Evolutionary conservation across 2,329 filamentous ascomycete genomes (phyloP), one percentile per base, ranked within the genome.

Genomic region (Xenoacremonium recifei): DNA sequence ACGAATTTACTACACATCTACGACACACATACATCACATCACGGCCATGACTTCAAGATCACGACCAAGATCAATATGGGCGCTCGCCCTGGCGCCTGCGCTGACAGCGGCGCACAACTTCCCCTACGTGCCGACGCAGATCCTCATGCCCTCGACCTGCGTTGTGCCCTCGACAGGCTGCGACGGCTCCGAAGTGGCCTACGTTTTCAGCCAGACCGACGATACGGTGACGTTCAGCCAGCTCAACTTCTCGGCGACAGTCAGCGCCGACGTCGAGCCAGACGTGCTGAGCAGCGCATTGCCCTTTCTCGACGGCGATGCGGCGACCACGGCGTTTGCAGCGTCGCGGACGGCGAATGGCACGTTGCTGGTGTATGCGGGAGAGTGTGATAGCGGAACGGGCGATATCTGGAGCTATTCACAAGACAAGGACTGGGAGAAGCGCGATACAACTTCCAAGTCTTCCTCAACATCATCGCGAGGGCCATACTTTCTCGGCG

Each of bases 61-160:
- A 15, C 29, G 29, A 32, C 6, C 29, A 6, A 15, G 6, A 9
- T 42, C 46, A 4, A 31, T 51, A n/a, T n/a, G n/a, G n/a, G n/a
- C n/a, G n/a, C 37, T 51, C 5, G 17, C 54, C 17, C 46, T 37
- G 20, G 36, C 37, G 6, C 35, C 36, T 27, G 32, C 51, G 4
- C 39, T 48, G 7, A 50, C 59, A 27, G 55, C 64, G 6, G 70
- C 73, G 38, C 69, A 73, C 54, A 63, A 63, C 36, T 75, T 89
- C 39, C 89, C 89, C 19, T 95, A 95, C 69, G 82, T 84, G 41
- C 86, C 89, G 3, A 89, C 89, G 0, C 81, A 79, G 21, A 76
- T 95, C 39, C 76, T 92, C 44, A 73, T 82, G 34, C 71, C 76
- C 6, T 59, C 65, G 43, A 41, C 53, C n/a, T 66, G 65, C 44